Base-by-base conservation (phyloP, 2,329 filamentous ascomycete species). In the Fusarium verticillioides region DNA sequence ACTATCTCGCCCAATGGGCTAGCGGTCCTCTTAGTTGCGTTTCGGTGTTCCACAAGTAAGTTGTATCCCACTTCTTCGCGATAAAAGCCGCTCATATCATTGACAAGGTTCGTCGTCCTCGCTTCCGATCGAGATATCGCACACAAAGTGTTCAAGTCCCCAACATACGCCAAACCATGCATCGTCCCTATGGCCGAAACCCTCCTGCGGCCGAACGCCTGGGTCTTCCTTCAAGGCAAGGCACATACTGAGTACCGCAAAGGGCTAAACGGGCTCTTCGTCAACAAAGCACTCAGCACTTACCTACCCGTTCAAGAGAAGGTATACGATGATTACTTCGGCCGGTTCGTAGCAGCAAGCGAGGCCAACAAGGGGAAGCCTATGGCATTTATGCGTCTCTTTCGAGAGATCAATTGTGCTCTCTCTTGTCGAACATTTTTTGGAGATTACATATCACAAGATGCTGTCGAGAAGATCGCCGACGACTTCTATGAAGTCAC, bases 91-190 rank as follows among this genome's bases (percentile, higher is more conserved):
- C 26, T 32, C 4, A n/a, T 12, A 8, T 9, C 5, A 7, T 3
- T 7, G 4, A 5, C 3, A 73, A 93, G 92, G 78, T 95, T 95
- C 81, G 93, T 95, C 68, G 92, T 95, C 56, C 91, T 95, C 70
- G 92, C 91, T 34, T 93, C 92, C 13, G 92, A 92, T 58, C 90
- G 93, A 76, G 93, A 95, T 82, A 89, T 95, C 80, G 92, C 93
- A 52, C 92, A 92, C 80, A 95, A 94, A 79, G 91, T 94, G 73
- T 93, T 95, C 87, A 95, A 95, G 81, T 94, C 92, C 10, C 93
- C 93, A 9, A 80, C 83, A 32, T 94, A 91, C 75, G 90, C 92
- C 79, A 93, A 94, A 78, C 93, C 93, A 40, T 95, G 93, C 80
- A 88, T 95, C 36, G 93, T 95, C 7, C 93, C 94, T 74, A 87